Percentiles rank a stretch among this genome's conserved stretches.
Conservation (phyloP, 345 rosid species). For the Moricandia moricandioides region DNA sequence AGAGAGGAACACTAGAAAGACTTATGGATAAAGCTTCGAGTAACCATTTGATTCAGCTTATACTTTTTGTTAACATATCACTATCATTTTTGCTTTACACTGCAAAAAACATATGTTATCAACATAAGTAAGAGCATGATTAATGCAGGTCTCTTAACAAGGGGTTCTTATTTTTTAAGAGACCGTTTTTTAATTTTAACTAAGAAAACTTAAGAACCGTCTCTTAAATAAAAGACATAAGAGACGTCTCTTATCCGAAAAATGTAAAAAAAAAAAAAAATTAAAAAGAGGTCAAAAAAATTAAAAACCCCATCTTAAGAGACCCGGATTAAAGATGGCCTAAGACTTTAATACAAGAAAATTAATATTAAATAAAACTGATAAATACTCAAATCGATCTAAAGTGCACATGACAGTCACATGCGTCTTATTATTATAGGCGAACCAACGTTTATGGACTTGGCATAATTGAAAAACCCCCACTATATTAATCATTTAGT, state of each 20-base stretch:
- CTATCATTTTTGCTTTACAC: constrained; percentile 33
- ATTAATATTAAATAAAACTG: neutral
- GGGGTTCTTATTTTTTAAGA: too few species aligned
- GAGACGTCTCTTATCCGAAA: too few species aligned
- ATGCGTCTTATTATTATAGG: constrained; percentile 34
- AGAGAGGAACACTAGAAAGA: neutral
- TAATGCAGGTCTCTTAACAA: too few species aligned
- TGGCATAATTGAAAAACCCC: constrained; percentile 28
- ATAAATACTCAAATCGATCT: neutral
- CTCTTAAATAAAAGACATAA: too few species aligned
- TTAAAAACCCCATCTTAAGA: too few species aligned
- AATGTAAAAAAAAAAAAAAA: too few species aligned
- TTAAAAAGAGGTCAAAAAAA: too few species aligned
- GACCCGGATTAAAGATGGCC: too few species aligned
- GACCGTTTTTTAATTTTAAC: too few species aligned
- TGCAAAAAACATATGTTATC: neutral
- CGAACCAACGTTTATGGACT: constrained; percentile 28
- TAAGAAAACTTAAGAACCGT: too few species aligned
- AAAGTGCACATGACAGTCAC: constrained; percentile 35
- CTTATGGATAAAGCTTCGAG: neutral
- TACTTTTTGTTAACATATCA: constrained; percentile 7
- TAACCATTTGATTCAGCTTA: neutral
- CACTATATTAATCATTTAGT: constrained; percentile 18
- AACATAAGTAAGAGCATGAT: neutral
- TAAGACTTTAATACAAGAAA: neutral